Evolutionary conservation across 2,329 filamentous ascomycete genomes (phyloP).

Genomic region (Talaromyces funiculosus): DNA sequence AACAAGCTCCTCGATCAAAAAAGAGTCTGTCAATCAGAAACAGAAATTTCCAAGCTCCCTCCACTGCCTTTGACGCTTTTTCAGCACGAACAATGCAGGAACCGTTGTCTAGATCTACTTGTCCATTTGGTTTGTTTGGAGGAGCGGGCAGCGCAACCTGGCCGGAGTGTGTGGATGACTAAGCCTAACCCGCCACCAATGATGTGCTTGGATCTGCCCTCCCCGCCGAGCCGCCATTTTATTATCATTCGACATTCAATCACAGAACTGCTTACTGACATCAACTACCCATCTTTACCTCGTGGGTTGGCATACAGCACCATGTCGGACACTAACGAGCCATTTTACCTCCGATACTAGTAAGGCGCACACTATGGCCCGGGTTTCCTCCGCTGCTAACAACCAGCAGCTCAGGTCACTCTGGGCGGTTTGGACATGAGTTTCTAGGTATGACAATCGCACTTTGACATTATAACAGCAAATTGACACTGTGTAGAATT

Average conservation of each 20-base stretch:
- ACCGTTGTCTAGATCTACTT: conserved; percentile 29
- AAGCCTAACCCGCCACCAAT: conserved; percentile 25
- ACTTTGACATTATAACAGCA: background rate
- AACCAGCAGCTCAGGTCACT: conserved; percentile 77
- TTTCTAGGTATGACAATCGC: conserved; percentile 66
- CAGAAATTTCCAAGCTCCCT: conserved; percentile 30
- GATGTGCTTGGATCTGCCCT: background rate
- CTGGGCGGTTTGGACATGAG: conserved; percentile 94
- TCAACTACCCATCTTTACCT: background rate
- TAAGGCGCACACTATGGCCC: conserved; percentile 47
- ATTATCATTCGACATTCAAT: background rate
- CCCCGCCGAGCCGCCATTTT: conserved; percentile 5
- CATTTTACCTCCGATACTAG: conserved; percentile 98
- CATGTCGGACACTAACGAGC: conserved; percentile 62
- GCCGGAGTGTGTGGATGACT: conserved; percentile 42
- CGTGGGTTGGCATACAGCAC: background rate
- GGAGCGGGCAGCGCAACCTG: conserved; percentile 25
- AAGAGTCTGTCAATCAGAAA: conserved; percentile 21
- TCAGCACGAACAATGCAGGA: conserved; percentile 28
- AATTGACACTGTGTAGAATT: conserved; percentile 61
- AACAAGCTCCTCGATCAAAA: conserved; percentile 24
- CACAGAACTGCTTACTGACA: background rate
- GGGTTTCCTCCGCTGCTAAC: conserved; percentile 39
- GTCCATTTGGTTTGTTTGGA: conserved; percentile 32
- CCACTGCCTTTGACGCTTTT: conserved; percentile 34